Evolutionary conservation across 371 early-diverging fungal genomes (phyloP), one percentile per base, ranked within the genome.

Genomic region (Funneliformis caledonium): DNA sequence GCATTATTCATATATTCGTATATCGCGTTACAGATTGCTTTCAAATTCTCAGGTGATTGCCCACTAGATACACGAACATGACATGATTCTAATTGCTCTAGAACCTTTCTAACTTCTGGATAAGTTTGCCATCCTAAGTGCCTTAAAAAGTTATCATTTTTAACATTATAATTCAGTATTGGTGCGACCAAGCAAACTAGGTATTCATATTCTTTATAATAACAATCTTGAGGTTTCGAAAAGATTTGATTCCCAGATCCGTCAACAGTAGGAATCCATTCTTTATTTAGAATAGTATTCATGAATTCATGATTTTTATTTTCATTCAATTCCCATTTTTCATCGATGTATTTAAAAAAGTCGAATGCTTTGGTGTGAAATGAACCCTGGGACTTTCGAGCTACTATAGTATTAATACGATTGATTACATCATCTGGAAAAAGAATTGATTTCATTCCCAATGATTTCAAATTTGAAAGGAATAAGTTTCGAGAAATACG

Each of bases 201-300:
- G 12, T 48, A 8, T 22, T 45, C 11, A 47, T 70, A 19, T 70
- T 11, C 22, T 45, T 11, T 45, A 9, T 19, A n/a, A 45, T 50
- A 26, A 72, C 73, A 72, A 19, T 52, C 56, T 11, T 9, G 4
- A 31, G 73, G 16, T 50, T n/a, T 50, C 14, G 73, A 72, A 52
- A 72, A 52, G 4, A 10, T n/a, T 31, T 52, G 50, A 0, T 33
- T 26, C 16, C 52, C 52, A 33, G 1, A 52, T 19, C 16, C 14
- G 16, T 72, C 33, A 48, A 72, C 50, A 4, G 73, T 72, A 9
- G 73, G 73, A 16, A 72, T 72, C 73, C 73, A 72, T 50, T 72
- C 52, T 8, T 12, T 22, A 26, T 37, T 2, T 26, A 33, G 11
- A 64, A 72, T 31, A 26, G 7, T 52, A 8, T 26, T 16, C n/a